Conservation (phyloP, 305 asterid genomes). For the Lippia alba region DNA sequence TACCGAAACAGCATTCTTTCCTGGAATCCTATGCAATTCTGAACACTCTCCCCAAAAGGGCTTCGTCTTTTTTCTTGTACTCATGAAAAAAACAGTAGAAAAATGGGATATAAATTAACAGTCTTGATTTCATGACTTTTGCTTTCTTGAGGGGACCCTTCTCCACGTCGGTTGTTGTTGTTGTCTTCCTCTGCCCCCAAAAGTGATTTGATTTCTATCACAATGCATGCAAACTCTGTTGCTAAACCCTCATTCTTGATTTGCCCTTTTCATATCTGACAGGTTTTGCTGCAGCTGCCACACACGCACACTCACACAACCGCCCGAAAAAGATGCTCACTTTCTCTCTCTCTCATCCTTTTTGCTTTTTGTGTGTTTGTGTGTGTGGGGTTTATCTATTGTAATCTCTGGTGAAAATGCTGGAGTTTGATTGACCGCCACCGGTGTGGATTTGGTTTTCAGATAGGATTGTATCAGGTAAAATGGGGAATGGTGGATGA, state of each 20-base stretch:
- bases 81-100: no score
- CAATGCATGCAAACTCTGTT: conserved; percentile 37
- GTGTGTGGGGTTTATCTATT: conserved; percentile 3
- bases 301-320: conserved; percentile 29
- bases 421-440: not conserved
- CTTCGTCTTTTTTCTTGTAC: no score
- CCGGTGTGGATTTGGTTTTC: conserved; percentile 5
- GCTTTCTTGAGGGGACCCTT: conserved; percentile 9
- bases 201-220: conserved; percentile 11
- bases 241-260: conserved; percentile 19
- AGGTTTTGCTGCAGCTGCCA: conserved; percentile 7
- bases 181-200: conserved; percentile 23
- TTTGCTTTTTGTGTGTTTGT: conserved; percentile 18
- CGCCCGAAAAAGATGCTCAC: conserved; percentile 20
- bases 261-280: conserved; percentile 35
- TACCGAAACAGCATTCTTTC: no score
- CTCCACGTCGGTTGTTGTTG: conserved; percentile 15
- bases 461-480: conserved; percentile 12
- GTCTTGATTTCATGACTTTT: not conserved
- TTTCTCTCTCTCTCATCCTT: conserved; percentile 6
- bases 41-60: not conserved
- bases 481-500: not conserved
- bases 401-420: conserved; percentile 11
- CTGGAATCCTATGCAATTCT: not conserved
- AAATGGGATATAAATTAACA: no score